Evolutionary conservation across 148 eudicot genomes (phyloP), one percentile per base, ranked within the genome.

Genomic region (Vaccinium darrowii): DNA sequence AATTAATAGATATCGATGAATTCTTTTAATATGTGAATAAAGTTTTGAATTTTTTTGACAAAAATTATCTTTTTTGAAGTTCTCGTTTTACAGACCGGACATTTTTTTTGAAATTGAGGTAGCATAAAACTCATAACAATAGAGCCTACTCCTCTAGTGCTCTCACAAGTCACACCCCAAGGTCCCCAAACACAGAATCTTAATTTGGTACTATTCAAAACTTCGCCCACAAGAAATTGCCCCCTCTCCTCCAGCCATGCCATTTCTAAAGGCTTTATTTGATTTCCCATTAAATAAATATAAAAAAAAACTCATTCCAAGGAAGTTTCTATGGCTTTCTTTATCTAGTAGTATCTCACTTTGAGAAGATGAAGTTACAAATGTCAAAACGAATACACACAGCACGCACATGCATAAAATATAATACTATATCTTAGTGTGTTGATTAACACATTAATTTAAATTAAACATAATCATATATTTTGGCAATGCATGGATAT

Each of bases 311-410:
- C 81, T 80, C 73, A 85, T 85, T 85, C 83, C 86, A 71, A 89
- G 33, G 89, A 89, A 87, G 87, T 81, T 89, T 89, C 89, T 69
- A 76, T 83, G 19, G 82, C 76, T 27, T 49, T 58, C 79, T 81
- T 86, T 51, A 80, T 39, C 51, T 86, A 36, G 5, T 5, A 43
- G 0, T 43, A 83, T 84, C 85, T 78, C 88, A 67, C 84, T 82
- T 87, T 87, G 86, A 87, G 85, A 84, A 78, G 86, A 80, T 63
- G 53, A 80, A 76, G 72, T 62, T 74, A 76, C 9, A 83, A 75
- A 49, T 57, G 13, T 74, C 33, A 30, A 43, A 75, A 89, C 53
- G 62, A 67, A 57, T 78, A 25, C 39, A 27, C 5, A 69, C 39
- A 12, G 39, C 74, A 11, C 39, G 8, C 36, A 13, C 74, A 25